Conservation (phyloP, 2,329 filamentous ascomycete genomes). For the Ceratocystis harringtonii region DNA sequence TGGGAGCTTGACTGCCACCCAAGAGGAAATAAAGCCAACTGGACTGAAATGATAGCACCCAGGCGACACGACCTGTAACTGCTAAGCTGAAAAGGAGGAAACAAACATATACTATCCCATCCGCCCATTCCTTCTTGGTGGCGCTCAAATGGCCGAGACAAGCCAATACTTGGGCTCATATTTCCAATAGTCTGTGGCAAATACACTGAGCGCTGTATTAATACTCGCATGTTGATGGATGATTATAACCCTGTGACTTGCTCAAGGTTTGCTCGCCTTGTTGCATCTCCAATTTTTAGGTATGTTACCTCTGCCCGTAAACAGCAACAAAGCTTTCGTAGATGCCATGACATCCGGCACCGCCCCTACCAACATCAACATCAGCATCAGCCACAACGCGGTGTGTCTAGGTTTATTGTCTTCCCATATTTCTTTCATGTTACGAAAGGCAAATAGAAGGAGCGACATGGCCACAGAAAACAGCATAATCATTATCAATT, state of each 20-base stretch:
- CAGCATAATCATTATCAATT: no score
- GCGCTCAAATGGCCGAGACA: slow-evolving; percentile 2
- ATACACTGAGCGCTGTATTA: neutral
- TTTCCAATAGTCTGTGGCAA: neutral
- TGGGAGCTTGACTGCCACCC: neutral
- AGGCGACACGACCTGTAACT: no score
- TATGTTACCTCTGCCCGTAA: no score
- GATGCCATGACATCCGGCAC: no score
- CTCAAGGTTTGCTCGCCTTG: neutral
- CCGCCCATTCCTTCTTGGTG: neutral
- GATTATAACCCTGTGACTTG: neutral
- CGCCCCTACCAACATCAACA: no score
- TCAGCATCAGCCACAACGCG: no score
- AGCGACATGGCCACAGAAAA: no score
- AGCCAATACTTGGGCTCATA: neutral
- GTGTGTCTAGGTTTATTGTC: no score
- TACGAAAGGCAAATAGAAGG: no score
- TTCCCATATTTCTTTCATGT: no score
- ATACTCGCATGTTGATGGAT: neutral
- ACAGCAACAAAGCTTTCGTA: no score
- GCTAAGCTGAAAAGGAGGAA: neutral
- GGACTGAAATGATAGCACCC: neutral
- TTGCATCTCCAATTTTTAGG: no score
- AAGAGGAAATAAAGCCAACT: neutral
- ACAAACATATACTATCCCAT: neutral